A percentile compares a stretch with the other conserved stretches of the same genome.
Evolutionary conservation across 495 filamentous ascomycete species (phyloP).

Genomic region (Daldinia caldariorum): DNA sequence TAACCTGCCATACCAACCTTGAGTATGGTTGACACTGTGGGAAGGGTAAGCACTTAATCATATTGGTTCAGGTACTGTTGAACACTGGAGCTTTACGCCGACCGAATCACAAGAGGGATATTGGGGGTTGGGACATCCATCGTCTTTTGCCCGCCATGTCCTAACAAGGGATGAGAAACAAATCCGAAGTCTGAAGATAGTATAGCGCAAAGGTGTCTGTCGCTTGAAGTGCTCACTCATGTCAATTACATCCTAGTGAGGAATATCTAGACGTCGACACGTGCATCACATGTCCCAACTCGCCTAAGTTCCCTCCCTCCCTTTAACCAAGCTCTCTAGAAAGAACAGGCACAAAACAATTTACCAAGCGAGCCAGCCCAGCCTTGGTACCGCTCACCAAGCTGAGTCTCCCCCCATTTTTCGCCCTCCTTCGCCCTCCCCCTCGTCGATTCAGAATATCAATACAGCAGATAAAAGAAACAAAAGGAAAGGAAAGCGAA

Average conservation of each 20-base stretch:
- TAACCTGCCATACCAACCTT: slow-evolving; percentile 4
- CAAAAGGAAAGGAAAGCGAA: slow-evolving; percentile 7
- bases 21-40: neutral
- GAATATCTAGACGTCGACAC: slow-evolving; percentile 22
- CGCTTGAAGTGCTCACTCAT: slow-evolving; percentile 34
- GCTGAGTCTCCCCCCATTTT: slow-evolving; percentile 14
- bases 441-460: slow-evolving; percentile 14
- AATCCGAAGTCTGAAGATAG: slow-evolving; percentile 7
- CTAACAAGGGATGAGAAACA: neutral
- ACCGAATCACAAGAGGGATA: neutral
- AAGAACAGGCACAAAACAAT: slow-evolving; percentile 30
- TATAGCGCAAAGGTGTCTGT: slow-evolving; percentile 11
- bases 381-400: slow-evolving; percentile 21
- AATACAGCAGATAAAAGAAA: slow-evolving; percentile 7
- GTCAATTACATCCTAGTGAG: slow-evolving; percentile 38
- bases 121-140: neutral
- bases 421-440: slow-evolving; percentile 8
- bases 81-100: neutral
- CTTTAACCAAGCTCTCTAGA: slow-evolving; percentile 12
- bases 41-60: slow-evolving; percentile 2
- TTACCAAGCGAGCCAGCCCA: slow-evolving; percentile 31
- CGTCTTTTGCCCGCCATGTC: neutral
- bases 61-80: neutral
- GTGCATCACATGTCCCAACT: slow-evolving; percentile 31
- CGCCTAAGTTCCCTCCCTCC: slow-evolving; percentile 5